A percentile compares a stretch with the other conserved stretches of the same genome.
These are phyloP conservation scores for Pseudogymnoascus sp. DNA, from an alignment of 2,329 filamentous ascomycete genomes.

Conservation along the genomic window DNA sequence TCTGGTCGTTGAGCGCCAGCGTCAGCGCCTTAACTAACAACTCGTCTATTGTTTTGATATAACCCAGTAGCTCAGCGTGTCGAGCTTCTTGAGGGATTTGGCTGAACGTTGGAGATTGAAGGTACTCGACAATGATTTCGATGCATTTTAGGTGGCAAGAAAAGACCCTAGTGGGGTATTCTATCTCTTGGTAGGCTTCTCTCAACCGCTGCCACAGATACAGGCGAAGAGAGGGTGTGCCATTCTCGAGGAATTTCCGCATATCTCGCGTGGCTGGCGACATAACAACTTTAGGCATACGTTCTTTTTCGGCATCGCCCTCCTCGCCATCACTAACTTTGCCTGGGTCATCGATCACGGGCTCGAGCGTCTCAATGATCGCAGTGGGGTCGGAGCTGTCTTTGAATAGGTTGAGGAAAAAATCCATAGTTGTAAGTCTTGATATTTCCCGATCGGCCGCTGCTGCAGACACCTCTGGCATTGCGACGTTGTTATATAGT, in stretches of 20 bases:
- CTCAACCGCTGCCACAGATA: conserved; percentile 88
- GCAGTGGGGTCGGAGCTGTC: conserved; percentile 71
- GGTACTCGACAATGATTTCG: conserved; percentile 67
- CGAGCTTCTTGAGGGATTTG: conserved; percentile 53
- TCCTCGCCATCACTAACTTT: conserved; percentile 14
- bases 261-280: conserved; percentile 57
- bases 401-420: conserved; percentile 84
- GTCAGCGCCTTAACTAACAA: conserved; percentile 64
- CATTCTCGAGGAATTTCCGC: conserved; percentile 73
- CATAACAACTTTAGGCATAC: conserved; percentile 11
- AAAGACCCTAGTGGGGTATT: conserved; percentile 79
- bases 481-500: conserved; percentile 77
- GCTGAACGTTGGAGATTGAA: conserved; percentile 50
- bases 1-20: conserved; percentile 56
- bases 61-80: conserved; percentile 62
- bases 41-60: conserved; percentile 71
- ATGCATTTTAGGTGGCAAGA: conserved; percentile 81
- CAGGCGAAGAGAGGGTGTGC: conserved; percentile 72
- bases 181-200: conserved; percentile 77
- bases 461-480: conserved; percentile 76
- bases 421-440: conserved; percentile 90
- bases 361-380: conserved; percentile 86
- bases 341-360: conserved; percentile 60
- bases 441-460: conserved; percentile 86
- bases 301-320: conserved; percentile 14